phyloP scores from a whole-genome alignment of 164 flowering plant species.

The Stephania cephalantha region DNA sequence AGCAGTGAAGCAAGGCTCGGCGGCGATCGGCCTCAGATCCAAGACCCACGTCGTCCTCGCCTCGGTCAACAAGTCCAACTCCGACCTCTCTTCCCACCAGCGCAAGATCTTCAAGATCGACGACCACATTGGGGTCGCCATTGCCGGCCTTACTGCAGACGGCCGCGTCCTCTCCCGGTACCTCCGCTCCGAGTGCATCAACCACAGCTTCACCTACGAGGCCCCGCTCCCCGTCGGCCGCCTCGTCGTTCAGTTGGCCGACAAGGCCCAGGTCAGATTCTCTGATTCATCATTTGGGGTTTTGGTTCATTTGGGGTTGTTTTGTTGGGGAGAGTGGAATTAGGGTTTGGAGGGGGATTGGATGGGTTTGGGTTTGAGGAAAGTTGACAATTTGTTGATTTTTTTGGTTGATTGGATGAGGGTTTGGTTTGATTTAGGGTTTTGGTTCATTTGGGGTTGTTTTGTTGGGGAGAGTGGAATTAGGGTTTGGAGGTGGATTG shows the following conservation, averaged over 20 bases:
- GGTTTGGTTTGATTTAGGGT: not conserved
- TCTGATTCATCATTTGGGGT: not conserved
- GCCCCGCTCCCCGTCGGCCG: constrained; percentile 87
- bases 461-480: not conserved
- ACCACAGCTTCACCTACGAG: constrained; percentile 70
- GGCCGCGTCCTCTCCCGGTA: constrained; percentile 85
- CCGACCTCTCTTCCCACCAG: constrained; percentile 93
- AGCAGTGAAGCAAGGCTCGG: constrained; percentile 97
- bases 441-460: not conserved
- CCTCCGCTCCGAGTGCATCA: constrained; percentile 81
- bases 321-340: not conserved
- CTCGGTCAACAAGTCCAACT: constrained; percentile 82
- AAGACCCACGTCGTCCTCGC: constrained; percentile 80
- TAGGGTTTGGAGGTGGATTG: not conserved
- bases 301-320: not conserved
- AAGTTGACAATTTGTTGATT: too few species aligned
- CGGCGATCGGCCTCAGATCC: constrained; percentile 95
- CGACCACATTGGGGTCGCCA: constrained; percentile 92
- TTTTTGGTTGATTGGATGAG: too few species aligned
- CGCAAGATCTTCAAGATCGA: constrained; percentile 95
- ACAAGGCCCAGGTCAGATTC: constrained; percentile 79
- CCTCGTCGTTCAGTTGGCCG: constrained; percentile 90
- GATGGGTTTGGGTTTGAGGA: not conserved
- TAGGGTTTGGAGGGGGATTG: not conserved
- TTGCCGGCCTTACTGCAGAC: constrained; percentile 95